phyloP scores from a whole-genome alignment of 352 stramenopile species.

The Peronosclerospora sorghi region DNA sequence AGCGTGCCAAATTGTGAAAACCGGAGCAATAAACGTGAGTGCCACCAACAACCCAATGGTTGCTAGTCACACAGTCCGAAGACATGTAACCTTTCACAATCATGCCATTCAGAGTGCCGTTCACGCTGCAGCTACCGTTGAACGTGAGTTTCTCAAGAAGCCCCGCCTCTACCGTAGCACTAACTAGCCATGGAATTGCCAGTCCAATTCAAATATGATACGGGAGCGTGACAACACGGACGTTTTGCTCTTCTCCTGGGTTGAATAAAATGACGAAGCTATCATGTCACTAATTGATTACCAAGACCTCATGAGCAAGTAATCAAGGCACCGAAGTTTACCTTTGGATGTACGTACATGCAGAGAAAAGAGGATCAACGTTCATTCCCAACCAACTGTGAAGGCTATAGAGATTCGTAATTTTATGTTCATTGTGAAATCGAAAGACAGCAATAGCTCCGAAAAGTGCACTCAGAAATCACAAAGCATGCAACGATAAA shows the following conservation, averaged over 20 bases:
- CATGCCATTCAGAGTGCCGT: constrained; percentile 43
- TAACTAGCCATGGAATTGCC: constrained; percentile 46
- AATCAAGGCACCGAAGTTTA: background rate
- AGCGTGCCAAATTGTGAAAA: constrained; percentile 40
- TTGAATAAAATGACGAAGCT: constrained; percentile 71
- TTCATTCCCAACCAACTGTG: constrained; percentile 82
- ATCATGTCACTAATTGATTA: constrained; percentile 32
- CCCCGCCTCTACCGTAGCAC: constrained; percentile 49
- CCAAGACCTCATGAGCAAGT: background rate
- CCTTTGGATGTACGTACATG: constrained; percentile 23
- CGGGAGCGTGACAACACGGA: constrained; percentile 34
- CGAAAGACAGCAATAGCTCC: constrained; percentile 68
- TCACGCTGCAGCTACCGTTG: constrained; percentile 77
- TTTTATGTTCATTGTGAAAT: constrained; percentile 82
- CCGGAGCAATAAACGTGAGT: constrained; percentile 26
- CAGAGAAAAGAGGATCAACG: constrained; percentile 38
- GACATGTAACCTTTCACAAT: constrained; percentile 64
- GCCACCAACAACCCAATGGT: constrained; percentile 58
- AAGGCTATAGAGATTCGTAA: constrained; percentile 80
- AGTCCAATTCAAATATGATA: constrained; percentile 66
- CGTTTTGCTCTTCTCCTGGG: constrained; percentile 34
- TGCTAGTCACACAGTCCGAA: constrained; percentile 59
- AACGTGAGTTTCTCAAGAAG: constrained; percentile 81
- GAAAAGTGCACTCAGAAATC: constrained; percentile 43
- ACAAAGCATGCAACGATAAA: constrained; percentile 50